A percentile compares a stretch with the other conserved stretches of the same genome.
Evolutionary conservation across 208 protist species (phyloP).

Genomic region (Crithidia acanthocephali): DNA sequence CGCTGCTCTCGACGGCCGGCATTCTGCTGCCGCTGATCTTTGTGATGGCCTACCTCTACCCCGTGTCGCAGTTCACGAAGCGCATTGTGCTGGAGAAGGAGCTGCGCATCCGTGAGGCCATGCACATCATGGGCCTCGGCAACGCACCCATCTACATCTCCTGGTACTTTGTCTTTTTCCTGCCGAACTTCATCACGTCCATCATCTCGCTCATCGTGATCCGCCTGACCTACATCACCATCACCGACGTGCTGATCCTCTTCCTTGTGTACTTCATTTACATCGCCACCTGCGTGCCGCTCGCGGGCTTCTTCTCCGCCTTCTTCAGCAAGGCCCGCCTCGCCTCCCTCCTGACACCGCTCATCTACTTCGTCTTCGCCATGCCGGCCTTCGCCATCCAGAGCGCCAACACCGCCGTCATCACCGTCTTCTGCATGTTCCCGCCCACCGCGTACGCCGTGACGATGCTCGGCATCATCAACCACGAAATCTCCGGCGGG

Average conservation of each 20-base stretch:
- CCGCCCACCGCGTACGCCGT: constrained; percentile 41
- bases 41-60: constrained; percentile 77
- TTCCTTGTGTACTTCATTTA: constrained; percentile 67
- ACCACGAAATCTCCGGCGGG: constrained; percentile 25
- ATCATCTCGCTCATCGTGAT: constrained; percentile 62
- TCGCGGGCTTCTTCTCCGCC: constrained; percentile 49
- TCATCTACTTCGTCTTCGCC: constrained; percentile 73
- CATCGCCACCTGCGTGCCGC: constrained; percentile 37
- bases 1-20: constrained; percentile 45
- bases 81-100: constrained; percentile 85
- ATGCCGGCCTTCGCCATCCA: constrained; percentile 41
- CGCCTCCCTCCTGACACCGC: constrained; percentile 60
- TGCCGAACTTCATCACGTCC: constrained; percentile 44
- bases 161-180: constrained; percentile 54
- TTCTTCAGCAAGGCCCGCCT: constrained; percentile 79
- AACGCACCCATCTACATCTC: constrained; percentile 51
- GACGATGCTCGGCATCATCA: constrained; percentile 26
- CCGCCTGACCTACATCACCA: constrained; percentile 42
- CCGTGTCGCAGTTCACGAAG: constrained; percentile 67
- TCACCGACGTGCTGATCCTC: constrained; percentile 28
- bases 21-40: constrained; percentile 59
- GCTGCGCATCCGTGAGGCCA: constrained; percentile 69
- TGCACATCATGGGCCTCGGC: constrained; percentile 84
- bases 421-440: constrained; percentile 35
- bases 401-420: constrained; percentile 22